Conservation (phyloP, 768 basidiomycete genomes). For the Tulasnella sp. region DNA sequence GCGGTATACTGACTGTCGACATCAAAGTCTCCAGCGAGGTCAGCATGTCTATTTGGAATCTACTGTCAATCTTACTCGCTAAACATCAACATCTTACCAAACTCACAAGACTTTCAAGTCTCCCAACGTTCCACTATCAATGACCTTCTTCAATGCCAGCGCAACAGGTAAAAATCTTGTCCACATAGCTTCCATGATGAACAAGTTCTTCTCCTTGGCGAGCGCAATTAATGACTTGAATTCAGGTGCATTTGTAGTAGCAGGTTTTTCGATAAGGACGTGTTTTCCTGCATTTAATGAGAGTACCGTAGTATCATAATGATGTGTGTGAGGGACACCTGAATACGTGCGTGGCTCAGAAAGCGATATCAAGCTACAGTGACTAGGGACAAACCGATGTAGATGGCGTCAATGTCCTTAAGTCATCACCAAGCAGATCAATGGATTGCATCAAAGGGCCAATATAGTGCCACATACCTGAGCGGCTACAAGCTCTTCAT, state of each 20-base stretch:
- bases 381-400: constrained; percentile 39
- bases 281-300: constrained; percentile 71
- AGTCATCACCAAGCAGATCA: constrained; percentile 1
- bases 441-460: neutral
- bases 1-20: constrained; percentile 41
- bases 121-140: constrained; percentile 51
- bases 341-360: neutral
- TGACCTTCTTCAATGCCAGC: constrained; percentile 48
- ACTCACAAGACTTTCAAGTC: constrained; percentile 41
- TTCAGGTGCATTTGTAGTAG: constrained; percentile 65
- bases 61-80: neutral
- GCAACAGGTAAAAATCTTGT: constrained; percentile 67
- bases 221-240: constrained; percentile 56
- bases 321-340: constrained; percentile 78
- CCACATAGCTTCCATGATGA: constrained; percentile 91
- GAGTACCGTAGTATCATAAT: constrained; percentile 63
- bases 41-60: constrained; percentile 38
- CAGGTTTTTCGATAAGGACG: constrained; percentile 81
- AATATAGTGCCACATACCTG: constrained; percentile 31
- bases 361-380: neutral
- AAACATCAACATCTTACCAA: neutral
- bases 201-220: constrained; percentile 65
- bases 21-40: constrained; percentile 58
- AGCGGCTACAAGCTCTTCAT: constrained; percentile 61
- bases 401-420: constrained; percentile 61